Conservation (phyloP, 306 rosid genomes). For the Elaeagnus macrophylla region DNA sequence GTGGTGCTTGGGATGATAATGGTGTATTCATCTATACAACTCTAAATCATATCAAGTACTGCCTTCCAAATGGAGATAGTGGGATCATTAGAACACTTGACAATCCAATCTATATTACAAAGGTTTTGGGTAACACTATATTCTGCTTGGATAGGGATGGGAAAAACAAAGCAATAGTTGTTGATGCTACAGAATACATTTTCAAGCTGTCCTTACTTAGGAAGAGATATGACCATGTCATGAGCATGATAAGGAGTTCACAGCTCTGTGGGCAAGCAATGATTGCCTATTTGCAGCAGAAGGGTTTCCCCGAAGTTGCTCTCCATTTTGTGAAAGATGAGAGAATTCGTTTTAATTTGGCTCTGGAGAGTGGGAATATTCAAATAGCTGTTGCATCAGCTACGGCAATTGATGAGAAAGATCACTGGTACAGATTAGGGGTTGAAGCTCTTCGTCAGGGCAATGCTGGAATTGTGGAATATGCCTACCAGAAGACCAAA, state of each 20-base stretch:
- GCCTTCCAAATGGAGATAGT: constrained; percentile 87
- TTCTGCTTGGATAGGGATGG: constrained; percentile 95
- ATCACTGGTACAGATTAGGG: constrained; percentile 85
- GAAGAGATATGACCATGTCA: constrained; percentile 74
- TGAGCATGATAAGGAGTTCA: constrained; percentile 86
- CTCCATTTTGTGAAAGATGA: constrained; percentile 96
- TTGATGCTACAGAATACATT: constrained; percentile 80
- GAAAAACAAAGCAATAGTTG: constrained; percentile 50
- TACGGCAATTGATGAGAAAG: constrained; percentile 87
- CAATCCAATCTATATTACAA: constrained; percentile 80
- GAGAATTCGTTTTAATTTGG: constrained; percentile 77
- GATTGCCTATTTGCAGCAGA: constrained; percentile 92
- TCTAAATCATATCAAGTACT: constrained; percentile 78
- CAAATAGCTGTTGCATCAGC: constrained; percentile 90
- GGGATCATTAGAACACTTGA: constrained; percentile 87
- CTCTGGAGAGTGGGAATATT: constrained; percentile 90
- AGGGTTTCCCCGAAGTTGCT: constrained; percentile 93
- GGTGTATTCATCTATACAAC: constrained; percentile 90
- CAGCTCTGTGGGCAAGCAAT: constrained; percentile 93
- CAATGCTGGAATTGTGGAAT: constrained; percentile 83
- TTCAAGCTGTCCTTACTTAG: constrained; percentile 72
- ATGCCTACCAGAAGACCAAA: constrained; percentile 91
- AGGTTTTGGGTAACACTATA: constrained; percentile 64
- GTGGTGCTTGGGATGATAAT: constrained; percentile 95
- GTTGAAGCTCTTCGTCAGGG: constrained; percentile 97